A percentile compares a stretch with the other conserved stretches of the same genome.
phyloP scores from a whole-genome alignment of 2,329 filamentous ascomycete species.

The Pseudophaeomoniella oleicola region DNA sequence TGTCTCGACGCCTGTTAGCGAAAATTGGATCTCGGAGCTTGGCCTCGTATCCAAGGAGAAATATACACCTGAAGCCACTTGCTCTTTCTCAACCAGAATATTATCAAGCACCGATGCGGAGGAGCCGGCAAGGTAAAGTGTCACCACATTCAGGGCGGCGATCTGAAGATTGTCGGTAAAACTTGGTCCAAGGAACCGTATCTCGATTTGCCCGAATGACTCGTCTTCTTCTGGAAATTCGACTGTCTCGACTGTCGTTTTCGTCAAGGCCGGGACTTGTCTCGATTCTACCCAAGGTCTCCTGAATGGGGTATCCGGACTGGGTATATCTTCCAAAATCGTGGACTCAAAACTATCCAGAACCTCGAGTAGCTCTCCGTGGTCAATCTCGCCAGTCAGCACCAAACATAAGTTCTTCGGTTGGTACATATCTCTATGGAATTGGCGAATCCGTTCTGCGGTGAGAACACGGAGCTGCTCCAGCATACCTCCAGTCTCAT shows the following conservation, averaged over 20 bases:
- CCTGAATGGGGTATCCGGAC: slow-evolving; percentile 60
- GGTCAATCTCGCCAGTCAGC: slow-evolving; percentile 82
- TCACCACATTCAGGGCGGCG: slow-evolving; percentile 62
- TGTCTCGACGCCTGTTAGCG: slow-evolving; percentile 73
- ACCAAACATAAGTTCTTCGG: slow-evolving; percentile 87
- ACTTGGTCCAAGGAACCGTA: slow-evolving; percentile 75
- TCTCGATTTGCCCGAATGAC: slow-evolving; percentile 72
- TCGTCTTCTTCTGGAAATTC: slow-evolving; percentile 97
- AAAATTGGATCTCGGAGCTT: slow-evolving; percentile 71
- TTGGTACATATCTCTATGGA: slow-evolving; percentile 95
- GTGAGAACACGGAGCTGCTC: slow-evolving; percentile 76
- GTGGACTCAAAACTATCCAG: slow-evolving; percentile 79
- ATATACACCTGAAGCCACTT: slow-evolving; percentile 73
- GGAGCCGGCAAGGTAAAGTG: slow-evolving; percentile 82
- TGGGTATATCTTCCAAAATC: slow-evolving; percentile 69
- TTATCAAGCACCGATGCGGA: slow-evolving; percentile 90
- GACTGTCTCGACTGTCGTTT: slow-evolving; percentile 61
- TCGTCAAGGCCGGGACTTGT: slow-evolving; percentile 55
- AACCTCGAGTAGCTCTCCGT: slow-evolving; percentile 63
- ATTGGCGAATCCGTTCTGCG: slow-evolving; percentile 79
- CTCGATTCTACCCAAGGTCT: slow-evolving; percentile 84
- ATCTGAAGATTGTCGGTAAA: slow-evolving; percentile 55
- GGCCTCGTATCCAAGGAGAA: slow-evolving; percentile 69
- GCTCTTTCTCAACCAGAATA: slow-evolving; percentile 79
- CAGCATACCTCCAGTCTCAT: slow-evolving; percentile 97